Conservation (phyloP, 2,329 filamentous ascomycete genomes). For the Calonectria pauciramosa region DNA sequence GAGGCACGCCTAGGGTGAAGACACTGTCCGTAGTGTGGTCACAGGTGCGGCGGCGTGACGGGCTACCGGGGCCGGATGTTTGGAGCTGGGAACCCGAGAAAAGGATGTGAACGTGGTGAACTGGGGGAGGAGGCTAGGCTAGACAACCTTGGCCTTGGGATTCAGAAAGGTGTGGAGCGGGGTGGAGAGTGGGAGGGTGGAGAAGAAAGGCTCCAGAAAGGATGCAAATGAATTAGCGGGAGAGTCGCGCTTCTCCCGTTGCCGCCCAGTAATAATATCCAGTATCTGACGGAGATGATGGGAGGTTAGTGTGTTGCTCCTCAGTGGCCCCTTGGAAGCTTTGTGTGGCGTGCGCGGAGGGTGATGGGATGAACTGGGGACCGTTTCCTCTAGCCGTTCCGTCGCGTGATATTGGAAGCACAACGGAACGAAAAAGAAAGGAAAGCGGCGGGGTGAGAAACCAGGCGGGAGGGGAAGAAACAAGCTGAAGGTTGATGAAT, state of each 20-base stretch:
- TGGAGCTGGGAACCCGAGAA: constrained; percentile 17
- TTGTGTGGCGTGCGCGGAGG: constrained; percentile 18
- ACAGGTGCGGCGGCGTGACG: constrained; percentile 25
- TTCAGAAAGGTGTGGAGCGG: constrained; percentile 18
- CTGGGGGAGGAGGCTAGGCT: constrained; percentile 19
- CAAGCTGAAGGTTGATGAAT: background rate
- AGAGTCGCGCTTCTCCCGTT: constrained; percentile 10
- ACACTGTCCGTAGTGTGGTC: constrained; percentile 18
- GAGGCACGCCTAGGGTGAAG: constrained; percentile 14
- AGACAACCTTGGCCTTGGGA: constrained; percentile 18
- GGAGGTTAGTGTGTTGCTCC: constrained; percentile 19
- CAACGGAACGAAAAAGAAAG: background rate
- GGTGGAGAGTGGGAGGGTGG: constrained; percentile 21
- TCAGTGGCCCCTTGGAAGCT: constrained; percentile 3
- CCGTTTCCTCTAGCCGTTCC: constrained; percentile 10
- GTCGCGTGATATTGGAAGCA: constrained; percentile 17
- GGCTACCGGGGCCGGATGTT: constrained; percentile 22
- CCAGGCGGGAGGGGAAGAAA: background rate
- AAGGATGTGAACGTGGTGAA: constrained; percentile 23
- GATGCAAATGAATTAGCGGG: constrained; percentile 28
- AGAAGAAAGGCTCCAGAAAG: constrained; percentile 26
- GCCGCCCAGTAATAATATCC: constrained; percentile 13
- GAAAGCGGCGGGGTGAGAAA: background rate
- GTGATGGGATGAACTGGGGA: constrained; percentile 20
- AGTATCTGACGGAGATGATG: constrained; percentile 11